Conservation (phyloP, 2,329 filamentous ascomycete species). For the Aspergillus brasiliensis region DNA sequence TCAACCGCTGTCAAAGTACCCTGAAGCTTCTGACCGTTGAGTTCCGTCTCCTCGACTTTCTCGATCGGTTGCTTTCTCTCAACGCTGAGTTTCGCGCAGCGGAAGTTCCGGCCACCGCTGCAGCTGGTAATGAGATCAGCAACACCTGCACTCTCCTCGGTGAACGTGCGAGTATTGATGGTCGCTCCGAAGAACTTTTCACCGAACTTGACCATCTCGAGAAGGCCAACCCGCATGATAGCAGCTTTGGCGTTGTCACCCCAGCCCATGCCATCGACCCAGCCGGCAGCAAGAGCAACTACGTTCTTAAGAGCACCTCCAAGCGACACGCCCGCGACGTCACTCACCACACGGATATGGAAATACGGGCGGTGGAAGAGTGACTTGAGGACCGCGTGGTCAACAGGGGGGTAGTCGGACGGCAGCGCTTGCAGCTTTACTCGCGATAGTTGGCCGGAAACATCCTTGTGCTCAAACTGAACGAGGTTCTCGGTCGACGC, state of each 20-base stretch:
- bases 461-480: slow-evolving; percentile 67
- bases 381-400: slow-evolving; percentile 77
- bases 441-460: slow-evolving; percentile 66
- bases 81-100: slow-evolving; percentile 85
- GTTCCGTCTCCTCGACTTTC: slow-evolving; percentile 83
- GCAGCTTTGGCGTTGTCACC: slow-evolving; percentile 99
- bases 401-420: slow-evolving; percentile 78
- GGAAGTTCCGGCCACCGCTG: slow-evolving; percentile 88
- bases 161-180: slow-evolving; percentile 82
- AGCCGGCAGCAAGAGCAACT: slow-evolving; percentile 89
- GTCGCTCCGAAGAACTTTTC: slow-evolving; percentile 88
- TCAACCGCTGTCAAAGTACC: slow-evolving; percentile 90
- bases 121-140: slow-evolving; percentile 95
- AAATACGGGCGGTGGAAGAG: slow-evolving; percentile 98
- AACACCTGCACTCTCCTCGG: slow-evolving; percentile 93
- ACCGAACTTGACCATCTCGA: slow-evolving; percentile 96
- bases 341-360: slow-evolving; percentile 88
- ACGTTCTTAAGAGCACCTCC: slow-evolving; percentile 96
- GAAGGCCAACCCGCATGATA: slow-evolving; percentile 90
- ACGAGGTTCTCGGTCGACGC: slow-evolving; percentile 54
- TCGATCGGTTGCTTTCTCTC: slow-evolving; percentile 76
- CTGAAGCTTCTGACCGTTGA: slow-evolving; percentile 97
- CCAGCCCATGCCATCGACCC: slow-evolving; percentile 94
- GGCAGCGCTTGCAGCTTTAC: slow-evolving; percentile 75
- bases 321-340: slow-evolving; percentile 95